Base-by-base conservation (phyloP, 345 rosid species). In the Draba incana region DNA sequence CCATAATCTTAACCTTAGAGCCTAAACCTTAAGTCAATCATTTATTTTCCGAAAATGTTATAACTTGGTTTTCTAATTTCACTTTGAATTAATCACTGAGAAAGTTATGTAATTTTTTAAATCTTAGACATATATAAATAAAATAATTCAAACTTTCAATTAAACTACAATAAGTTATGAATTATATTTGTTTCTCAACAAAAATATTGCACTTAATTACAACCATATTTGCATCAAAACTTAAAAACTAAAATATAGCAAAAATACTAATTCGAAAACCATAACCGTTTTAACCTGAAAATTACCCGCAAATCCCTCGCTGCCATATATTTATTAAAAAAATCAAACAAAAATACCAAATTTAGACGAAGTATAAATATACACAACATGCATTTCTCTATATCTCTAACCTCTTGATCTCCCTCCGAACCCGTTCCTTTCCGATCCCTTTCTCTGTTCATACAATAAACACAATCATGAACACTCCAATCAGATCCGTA, bases 401-500 rank as follows among this genome's bases (percentile, higher is more conserved):
- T 12, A 52, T 45, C 73, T 2, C 73, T 2, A 74, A 67, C 16
- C 27, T 20, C 58, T 52, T 43, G 68, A 28, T 56, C 44, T 45
- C 3, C 72, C 3, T 46, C 41, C 44, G 15, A 14, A 57, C 51
- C 67, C 62, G 33, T 35, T 73, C 67, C 62, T 66, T 58, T 60
- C 68, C 69, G 20, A 45, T 25, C 53, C 28, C 16, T 46, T 51
- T 46, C 58, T 66, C 77, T 54, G 46, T 72, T 66, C 66, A 57
- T 38, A 27, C 28, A 9, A 11, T 3, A 66, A 43, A 13, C 51
- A 50, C 12, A 62, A 54, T 50, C 41, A 68, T 75, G 78, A 68
- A 68, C 59, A 37, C 64, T 54, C 78, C 78, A 30, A 75, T 62
- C 74, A 75, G 55, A 61, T 41, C 55, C 31, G 15, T 1, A 7